phyloP scores from a whole-genome alignment of 1,284 basidiomycete species.

The Cutaneotrichosporon dermatis region DNA sequence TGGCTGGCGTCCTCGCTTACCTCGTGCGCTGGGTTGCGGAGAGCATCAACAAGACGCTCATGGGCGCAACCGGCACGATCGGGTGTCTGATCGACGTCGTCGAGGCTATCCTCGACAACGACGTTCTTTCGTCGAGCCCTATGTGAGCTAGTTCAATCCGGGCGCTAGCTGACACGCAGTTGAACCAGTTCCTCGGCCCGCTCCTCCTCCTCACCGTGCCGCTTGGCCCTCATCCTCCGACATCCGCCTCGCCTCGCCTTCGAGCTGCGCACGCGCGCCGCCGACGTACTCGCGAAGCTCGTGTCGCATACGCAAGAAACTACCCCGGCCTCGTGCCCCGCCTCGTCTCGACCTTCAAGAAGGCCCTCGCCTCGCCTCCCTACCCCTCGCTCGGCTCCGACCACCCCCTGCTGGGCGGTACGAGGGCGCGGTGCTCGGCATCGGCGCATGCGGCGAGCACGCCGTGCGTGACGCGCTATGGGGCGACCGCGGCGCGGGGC shows the following conservation, averaged over 20 bases:
- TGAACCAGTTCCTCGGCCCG: constrained; percentile 92
- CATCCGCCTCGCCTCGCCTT: constrained; percentile 26
- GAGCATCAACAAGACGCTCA: constrained; percentile 60
- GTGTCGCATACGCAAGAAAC: constrained; percentile 49
- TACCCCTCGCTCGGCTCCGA: constrained; percentile 40
- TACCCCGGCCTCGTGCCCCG: constrained; percentile 53
- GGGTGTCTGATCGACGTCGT: constrained; percentile 77
- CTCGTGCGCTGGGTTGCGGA: constrained; percentile 92
- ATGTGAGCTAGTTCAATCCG: too few relatives aligned
- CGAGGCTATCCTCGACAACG: constrained; percentile 74
- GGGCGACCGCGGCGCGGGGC: constrained; percentile 30
- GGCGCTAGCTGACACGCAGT: constrained; percentile 45
- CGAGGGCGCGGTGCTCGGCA: constrained; percentile 78
- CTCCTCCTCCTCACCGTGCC: constrained; percentile 83
- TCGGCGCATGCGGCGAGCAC: constrained; percentile 75
- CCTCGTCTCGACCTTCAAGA: constrained; percentile 84
- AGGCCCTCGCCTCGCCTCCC: constrained; percentile 59
- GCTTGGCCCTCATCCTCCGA: constrained; percentile 52
- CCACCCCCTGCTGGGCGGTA: constrained; percentile 59
- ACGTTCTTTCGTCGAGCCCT: constrained; percentile 88
- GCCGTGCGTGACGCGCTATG: constrained; percentile 70
- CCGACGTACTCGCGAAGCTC: constrained; percentile 76
- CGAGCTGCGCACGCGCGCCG: constrained; percentile 67
- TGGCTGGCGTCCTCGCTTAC: constrained; percentile 92
- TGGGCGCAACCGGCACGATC: constrained; percentile 60